Evolutionary conservation across 768 basidiomycete species (phyloP).

Genomic region (Xerocomellus dryophilus): DNA sequence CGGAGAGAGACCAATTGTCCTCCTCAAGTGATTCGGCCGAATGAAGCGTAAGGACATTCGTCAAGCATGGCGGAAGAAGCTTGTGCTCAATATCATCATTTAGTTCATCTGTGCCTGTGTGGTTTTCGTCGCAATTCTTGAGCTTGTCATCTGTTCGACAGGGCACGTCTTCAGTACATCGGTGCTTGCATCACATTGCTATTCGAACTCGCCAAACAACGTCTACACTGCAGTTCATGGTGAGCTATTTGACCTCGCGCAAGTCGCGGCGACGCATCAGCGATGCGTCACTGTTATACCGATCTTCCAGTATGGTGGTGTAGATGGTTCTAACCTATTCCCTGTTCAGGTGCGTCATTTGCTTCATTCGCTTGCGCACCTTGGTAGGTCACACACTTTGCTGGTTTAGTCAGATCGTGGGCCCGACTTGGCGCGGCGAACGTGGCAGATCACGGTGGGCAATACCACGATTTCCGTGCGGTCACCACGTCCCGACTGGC

Average conservation of each 20-base stretch:
- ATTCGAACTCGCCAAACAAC: slow-evolving; percentile 59
- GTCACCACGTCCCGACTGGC: too few species aligned
- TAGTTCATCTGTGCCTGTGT: slow-evolving; percentile 90
- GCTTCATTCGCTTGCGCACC: neutral
- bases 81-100: slow-evolving; percentile 56
- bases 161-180: slow-evolving; percentile 82
- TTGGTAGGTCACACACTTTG: too few species aligned
- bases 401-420: too few species aligned
- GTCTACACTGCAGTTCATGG: slow-evolving; percentile 84
- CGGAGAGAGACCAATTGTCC: too few species aligned
- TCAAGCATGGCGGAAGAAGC: too few species aligned
- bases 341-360: slow-evolving; percentile 75
- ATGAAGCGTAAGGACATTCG: too few species aligned
- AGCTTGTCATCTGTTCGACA: slow-evolving; percentile 87
- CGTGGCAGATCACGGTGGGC: too few species aligned
- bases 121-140: slow-evolving; percentile 86
- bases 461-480: too few species aligned
- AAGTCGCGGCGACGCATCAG: slow-evolving; percentile 62
- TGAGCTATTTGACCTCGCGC: slow-evolving; percentile 87
- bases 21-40: too few species aligned
- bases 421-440: too few species aligned
- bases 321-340: slow-evolving; percentile 72
- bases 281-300: slow-evolving; percentile 72
- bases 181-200: slow-evolving; percentile 76
- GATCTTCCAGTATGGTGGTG: slow-evolving; percentile 82